phyloP scores from a whole-genome alignment of 805 yeast genomes.

The Jamesozyma lodderae region DNA sequence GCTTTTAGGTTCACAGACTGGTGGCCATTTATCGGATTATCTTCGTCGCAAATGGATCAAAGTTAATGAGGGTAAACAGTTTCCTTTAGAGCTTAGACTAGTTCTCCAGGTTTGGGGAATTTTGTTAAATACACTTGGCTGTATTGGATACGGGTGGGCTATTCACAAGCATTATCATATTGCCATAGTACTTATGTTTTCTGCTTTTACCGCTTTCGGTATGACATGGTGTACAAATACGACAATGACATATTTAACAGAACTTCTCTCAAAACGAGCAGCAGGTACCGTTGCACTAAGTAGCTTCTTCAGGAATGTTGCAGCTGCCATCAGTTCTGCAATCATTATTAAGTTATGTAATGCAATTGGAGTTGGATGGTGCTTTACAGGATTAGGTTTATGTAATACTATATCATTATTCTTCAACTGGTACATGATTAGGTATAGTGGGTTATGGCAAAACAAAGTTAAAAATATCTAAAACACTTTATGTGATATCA shows the following conservation, averaged over 20 bases:
- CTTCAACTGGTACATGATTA: slow-evolving; percentile 18
- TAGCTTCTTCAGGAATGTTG: slow-evolving; percentile 42
- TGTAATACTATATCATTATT: slow-evolving; percentile 23
- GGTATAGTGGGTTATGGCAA: slow-evolving; percentile 14
- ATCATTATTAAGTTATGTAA: slow-evolving; percentile 31
- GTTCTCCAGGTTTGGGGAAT: slow-evolving; percentile 38
- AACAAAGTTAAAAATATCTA: slow-evolving; percentile 4
- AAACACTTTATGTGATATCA: too few species aligned
- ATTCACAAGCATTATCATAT: slow-evolving; percentile 33
- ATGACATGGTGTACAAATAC: slow-evolving; percentile 48
- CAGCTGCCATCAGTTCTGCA: slow-evolving; percentile 46
- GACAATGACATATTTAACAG: slow-evolving; percentile 46
- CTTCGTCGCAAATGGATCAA: slow-evolving; percentile 26
- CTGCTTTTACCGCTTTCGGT: slow-evolving; percentile 43
- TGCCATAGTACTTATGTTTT: slow-evolving; percentile 34
- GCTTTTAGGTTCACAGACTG: slow-evolving; percentile 39
- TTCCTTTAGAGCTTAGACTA: slow-evolving; percentile 40
- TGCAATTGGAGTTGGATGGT: slow-evolving; percentile 44
- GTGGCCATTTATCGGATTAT: slow-evolving; percentile 42
- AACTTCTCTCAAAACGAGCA: slow-evolving; percentile 40
- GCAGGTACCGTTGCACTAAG: slow-evolving; percentile 48
- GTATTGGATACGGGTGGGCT: slow-evolving; percentile 47
- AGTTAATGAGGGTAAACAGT: slow-evolving; percentile 25
- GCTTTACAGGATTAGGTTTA: slow-evolving; percentile 43
- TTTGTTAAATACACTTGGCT: slow-evolving; percentile 35